Conservation (phyloP, 148 eudicot species). For the Vaccinium darrowii region DNA sequence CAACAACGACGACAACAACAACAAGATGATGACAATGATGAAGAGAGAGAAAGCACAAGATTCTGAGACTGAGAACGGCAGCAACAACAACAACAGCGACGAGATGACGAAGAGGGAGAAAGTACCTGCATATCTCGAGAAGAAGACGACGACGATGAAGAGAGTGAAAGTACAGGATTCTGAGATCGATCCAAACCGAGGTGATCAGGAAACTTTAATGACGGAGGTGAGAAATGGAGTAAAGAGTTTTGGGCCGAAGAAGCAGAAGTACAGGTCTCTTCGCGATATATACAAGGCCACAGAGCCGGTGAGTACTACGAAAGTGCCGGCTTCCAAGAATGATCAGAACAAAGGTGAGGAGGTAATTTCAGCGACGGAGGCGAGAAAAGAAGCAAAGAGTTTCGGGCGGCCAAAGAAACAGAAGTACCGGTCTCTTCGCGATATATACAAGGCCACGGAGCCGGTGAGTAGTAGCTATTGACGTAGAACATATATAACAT, state of each 20-base stretch:
- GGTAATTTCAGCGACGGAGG: too few species aligned
- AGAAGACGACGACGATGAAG: background rate
- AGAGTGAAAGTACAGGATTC: background rate
- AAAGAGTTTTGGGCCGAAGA: constrained; percentile 4
- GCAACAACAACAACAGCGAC: background rate
- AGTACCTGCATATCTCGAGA: background rate
- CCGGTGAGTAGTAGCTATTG: background rate
- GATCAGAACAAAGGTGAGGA: background rate
- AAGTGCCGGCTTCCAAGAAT: background rate
- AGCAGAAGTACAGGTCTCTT: constrained; percentile 20
- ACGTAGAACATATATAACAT: background rate
- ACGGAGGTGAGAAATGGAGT: background rate
- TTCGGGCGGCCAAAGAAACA: too few species aligned
- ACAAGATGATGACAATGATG: background rate
- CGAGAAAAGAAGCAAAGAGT: background rate
- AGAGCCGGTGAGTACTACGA: background rate
- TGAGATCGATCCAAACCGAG: background rate
- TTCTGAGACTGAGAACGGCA: too few species aligned
- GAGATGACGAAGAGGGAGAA: background rate
- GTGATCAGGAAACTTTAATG: background rate
- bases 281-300: constrained; percentile 13
- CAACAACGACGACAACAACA: background rate
- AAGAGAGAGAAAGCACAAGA: too few species aligned
- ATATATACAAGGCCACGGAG: constrained; percentile 12
- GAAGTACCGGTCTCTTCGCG: constrained; percentile 1